Conservation (phyloP, 768 basidiomycete species). For the Neoboletus magnificus region DNA sequence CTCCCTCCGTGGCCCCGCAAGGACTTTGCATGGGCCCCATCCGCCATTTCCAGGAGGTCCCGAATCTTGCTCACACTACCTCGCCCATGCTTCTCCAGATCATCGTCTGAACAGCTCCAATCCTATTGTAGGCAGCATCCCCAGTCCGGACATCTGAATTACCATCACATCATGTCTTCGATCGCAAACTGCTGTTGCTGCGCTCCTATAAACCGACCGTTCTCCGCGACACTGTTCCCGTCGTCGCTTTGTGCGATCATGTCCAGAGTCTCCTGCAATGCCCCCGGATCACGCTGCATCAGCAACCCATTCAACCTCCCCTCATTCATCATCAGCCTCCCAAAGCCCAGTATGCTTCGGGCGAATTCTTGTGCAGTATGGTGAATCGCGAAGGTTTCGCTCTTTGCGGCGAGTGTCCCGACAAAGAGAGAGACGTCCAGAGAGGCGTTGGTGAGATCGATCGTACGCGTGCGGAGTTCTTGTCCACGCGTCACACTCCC, state of each 20-base stretch:
- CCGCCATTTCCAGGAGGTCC: too few relatives aligned
- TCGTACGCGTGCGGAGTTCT: constrained; percentile 9
- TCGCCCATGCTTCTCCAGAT: too few relatives aligned
- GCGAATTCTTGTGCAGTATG: constrained; percentile 12
- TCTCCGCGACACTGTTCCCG: not conserved
- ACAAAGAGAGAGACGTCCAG: constrained; percentile 15
- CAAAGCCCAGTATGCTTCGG: constrained; percentile 6
- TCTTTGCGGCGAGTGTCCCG: constrained; percentile 12
- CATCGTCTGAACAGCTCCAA: too few relatives aligned
- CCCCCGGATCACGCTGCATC: constrained; percentile 1
- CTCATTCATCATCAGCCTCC: constrained; percentile 8
- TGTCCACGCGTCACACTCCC: constrained; percentile 5
- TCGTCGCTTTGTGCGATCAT: constrained; percentile 5
- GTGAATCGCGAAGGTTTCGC: constrained; percentile 10
- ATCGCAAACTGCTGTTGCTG: not conserved
- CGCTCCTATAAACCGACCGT: not conserved
- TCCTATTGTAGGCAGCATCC: too few relatives aligned
- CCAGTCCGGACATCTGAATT: too few relatives aligned
- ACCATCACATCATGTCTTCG: constrained; percentile 9
- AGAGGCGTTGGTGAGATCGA: constrained; percentile 15
- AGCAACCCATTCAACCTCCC: not conserved
- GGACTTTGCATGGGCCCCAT: too few relatives aligned
- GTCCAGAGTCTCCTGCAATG: constrained; percentile 11
- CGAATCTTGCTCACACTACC: too few relatives aligned
- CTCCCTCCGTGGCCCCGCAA: too few relatives aligned